Base-by-base conservation (phyloP, 306 rosid species). In the Mucuna pruriens region DNA sequence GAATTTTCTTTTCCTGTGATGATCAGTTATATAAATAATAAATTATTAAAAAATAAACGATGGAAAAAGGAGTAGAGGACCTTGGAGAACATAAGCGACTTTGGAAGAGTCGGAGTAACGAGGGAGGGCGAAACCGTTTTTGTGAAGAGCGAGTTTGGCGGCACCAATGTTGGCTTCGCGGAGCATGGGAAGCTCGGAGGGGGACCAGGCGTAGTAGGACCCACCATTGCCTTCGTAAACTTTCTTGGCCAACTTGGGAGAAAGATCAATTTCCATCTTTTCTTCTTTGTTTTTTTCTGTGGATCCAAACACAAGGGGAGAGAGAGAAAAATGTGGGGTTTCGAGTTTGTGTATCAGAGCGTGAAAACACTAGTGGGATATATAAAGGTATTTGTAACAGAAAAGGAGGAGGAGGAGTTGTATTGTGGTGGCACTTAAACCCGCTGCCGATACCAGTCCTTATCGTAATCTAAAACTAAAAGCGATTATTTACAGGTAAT, bases 81-180 rank as follows among this genome's bases (percentile, higher is more conserved):
- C 98, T 86, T 90, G 98, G 19, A 94, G 92, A 64, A 91, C 90
- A 60, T 91, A 91, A 1, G 97, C 98, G 19, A 94, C 97, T 71
- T 86, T 87, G 44, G 94, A 71, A 58, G 95, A 94, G 71, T 94
- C 98, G 51, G 91, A 91, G 65, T 90, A 94, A 13, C 85, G 80
- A 51, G 97, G 97, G 55, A 90, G 85, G 9, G 97, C 92, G 40
- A 94, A 89, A 7, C 95, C 98, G 9, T 94, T 84, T 85, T 88
- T 90, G 78, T 86, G 85, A 0, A 91, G 92, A 64, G 90, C 90
- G 9, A 94, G 89, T 82, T 94, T 91, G 1, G 89, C 61, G 1
- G 98, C 98, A 10, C 92, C 98, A 48, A 94, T 91, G 85, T 94
- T 94, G 0, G 94, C 98, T 66, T 90, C 26, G 4, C 78, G 79